Conservation (phyloP, 2,329 filamentous ascomycete genomes). For the Verticillium nonalfalfae region DNA sequence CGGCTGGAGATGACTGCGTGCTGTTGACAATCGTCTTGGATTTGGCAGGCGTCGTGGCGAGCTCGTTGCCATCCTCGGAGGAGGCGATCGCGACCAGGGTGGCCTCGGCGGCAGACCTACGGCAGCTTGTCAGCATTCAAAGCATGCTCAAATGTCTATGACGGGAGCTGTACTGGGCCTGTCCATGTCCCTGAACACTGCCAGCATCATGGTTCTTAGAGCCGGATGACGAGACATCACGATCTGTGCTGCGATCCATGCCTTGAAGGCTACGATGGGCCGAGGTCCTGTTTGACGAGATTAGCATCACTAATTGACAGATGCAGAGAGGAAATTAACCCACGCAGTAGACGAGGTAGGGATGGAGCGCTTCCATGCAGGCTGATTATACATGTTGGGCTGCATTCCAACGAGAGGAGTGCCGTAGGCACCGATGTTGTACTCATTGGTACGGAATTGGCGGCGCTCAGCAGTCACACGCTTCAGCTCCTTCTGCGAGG, state of each 20-base stretch:
- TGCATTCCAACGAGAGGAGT: slow-evolving; percentile 53
- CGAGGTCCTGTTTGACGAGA: neutral
- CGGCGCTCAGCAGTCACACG: slow-evolving; percentile 91
- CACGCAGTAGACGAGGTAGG: slow-evolving; percentile 7
- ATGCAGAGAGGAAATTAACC: neutral
- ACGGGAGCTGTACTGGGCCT: neutral
- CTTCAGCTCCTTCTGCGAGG: slow-evolving; percentile 94
- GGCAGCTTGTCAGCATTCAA: neutral
- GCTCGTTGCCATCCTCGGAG: slow-evolving; percentile 46
- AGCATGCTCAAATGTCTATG: neutral
- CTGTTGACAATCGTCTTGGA: slow-evolving; percentile 36
- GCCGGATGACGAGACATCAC: neutral
- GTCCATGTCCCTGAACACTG: neutral
- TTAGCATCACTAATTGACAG: neutral
- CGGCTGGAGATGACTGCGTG: slow-evolving; percentile 40
- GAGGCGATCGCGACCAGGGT: slow-evolving; percentile 22
- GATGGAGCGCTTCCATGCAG: slow-evolving; percentile 26
- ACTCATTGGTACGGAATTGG: slow-evolving; percentile 93
- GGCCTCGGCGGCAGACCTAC: slow-evolving; percentile 9
- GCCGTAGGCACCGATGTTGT: slow-evolving; percentile 69
- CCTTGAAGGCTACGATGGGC: neutral
- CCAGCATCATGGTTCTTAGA: neutral
- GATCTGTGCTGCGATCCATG: neutral
- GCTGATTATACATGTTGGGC: slow-evolving; percentile 37
- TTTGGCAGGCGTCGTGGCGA: slow-evolving; percentile 47